Conservation (phyloP, 2,329 filamentous ascomycete genomes). For the Stagonosporopsis cucurbitacearum region DNA sequence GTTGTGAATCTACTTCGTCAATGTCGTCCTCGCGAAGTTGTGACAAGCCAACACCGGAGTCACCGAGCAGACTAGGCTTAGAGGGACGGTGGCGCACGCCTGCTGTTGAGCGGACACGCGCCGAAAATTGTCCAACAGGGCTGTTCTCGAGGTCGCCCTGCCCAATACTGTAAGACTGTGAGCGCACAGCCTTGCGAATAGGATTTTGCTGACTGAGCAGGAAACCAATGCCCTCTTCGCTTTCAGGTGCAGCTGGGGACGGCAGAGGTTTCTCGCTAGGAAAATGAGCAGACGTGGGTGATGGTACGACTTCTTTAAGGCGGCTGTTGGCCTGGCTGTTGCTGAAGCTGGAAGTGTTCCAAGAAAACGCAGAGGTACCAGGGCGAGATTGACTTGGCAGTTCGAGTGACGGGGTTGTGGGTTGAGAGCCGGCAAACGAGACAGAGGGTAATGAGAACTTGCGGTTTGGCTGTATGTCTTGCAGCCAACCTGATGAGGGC, state of each 20-base stretch:
- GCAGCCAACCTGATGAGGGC: constrained; percentile 69
- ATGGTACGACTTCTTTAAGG: constrained; percentile 43
- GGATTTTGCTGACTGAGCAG: constrained; percentile 64
- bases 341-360: constrained; percentile 50
- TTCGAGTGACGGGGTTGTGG: constrained; percentile 78
- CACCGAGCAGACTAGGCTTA: constrained; percentile 75
- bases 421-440: constrained; percentile 81
- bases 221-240: constrained; percentile 56
- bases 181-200: constrained; percentile 90
- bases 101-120: constrained; percentile 52
- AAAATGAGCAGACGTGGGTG: constrained; percentile 40
- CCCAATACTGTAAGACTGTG: constrained; percentile 95
- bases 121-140: constrained; percentile 57
- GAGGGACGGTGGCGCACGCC: constrained; percentile 79
- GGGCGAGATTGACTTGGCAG: constrained; percentile 51
- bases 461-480: constrained; percentile 73
- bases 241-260: constrained; percentile 46
- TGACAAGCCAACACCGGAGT: constrained; percentile 48
- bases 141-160: constrained; percentile 69
- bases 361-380: constrained; percentile 52
- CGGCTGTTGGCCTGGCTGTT: constrained; percentile 31
- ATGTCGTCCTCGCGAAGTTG: constrained; percentile 51
- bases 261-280: constrained; percentile 32
- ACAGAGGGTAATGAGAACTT: constrained; percentile 74
- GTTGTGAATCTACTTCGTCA: constrained; percentile 71